Conservation (phyloP, 768 basidiomycete species). For the Trametes punicea region DNA sequence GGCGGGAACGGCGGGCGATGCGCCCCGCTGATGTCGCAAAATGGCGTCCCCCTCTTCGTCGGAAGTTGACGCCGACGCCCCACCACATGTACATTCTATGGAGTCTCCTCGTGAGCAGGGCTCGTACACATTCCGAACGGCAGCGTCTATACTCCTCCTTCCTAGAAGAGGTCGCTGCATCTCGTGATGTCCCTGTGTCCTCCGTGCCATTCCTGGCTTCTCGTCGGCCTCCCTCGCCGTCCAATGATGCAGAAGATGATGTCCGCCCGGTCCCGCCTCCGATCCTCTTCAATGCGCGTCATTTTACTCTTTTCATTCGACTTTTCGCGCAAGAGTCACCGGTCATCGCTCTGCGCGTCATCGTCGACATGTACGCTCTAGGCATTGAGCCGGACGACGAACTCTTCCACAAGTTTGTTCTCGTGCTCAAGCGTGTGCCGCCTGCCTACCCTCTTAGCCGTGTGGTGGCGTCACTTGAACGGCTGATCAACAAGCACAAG, state of each 20-base stretch:
- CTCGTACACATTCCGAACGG: background rate
- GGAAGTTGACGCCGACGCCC: background rate
- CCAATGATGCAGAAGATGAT: background rate
- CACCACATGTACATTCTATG: background rate
- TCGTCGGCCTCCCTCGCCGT: background rate
- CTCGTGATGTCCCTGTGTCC: background rate
- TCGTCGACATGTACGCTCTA: constrained; percentile 51
- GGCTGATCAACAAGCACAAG: background rate
- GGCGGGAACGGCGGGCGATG: background rate
- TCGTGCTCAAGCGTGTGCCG: constrained; percentile 41
- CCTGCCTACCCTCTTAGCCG: constrained; percentile 35
- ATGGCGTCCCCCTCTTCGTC: background rate
- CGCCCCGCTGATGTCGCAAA: background rate
- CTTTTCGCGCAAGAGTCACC: constrained; percentile 20
- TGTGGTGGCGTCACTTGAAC: constrained; percentile 44
- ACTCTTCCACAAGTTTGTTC: constrained; percentile 50
- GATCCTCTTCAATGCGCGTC: constrained; percentile 29
- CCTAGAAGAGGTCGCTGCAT: background rate
- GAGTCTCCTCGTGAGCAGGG: background rate
- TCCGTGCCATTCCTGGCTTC: background rate
- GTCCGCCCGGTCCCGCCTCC: constrained; percentile 5
- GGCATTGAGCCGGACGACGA: constrained; percentile 44
- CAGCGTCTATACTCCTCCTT: background rate
- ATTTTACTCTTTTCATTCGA: constrained; percentile 31
- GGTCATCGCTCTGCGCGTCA: constrained; percentile 35